Base-by-base conservation (phyloP, 169 alveolate genomes). In the Eimeria falciformis region DNA sequence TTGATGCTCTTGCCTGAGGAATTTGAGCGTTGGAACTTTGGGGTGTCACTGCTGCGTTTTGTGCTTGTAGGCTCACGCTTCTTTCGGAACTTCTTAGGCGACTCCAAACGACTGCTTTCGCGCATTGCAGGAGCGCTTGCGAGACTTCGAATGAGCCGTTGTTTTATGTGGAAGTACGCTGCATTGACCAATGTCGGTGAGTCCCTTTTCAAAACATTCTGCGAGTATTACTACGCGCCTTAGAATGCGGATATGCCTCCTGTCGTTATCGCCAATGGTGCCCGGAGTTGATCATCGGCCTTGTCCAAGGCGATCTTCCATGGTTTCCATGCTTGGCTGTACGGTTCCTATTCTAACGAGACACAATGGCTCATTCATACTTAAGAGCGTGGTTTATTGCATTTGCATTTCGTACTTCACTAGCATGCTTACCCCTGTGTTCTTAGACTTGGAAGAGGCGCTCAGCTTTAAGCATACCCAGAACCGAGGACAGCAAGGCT, bases 131-230 rank as follows among this genome's bases (percentile, higher is more conserved):
- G 85, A 14, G 9, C 40, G 27, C 27, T 75, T 6, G 37, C 85
- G 27, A 40, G 65, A 21, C 56, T 40, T 29, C 85, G 85, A 17
- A 33, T 75, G 40, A 6, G 33, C 55, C 85, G 65, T 3, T 75
- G 58, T 75, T 75, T 75, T 45, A 5, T 75, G 2, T 43, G 85
- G 85, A 40, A 45, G 45, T 75, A 43, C 45, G 56, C 65, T 21
- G 85, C 85, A 5, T n/a, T 43, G 56, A 75, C 85, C 21, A 75
- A 75, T 65, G 45, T 75, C 5, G 85, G 85, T 75, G 66, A 75
- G 23, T 5, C 3, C 69, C 3, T 11, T 3, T 29, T 5, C 14
- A n/a, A n/a, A n/a, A n/a, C n/a, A n/a, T n/a, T n/a, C n/a, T n/a
- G n/a, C n/a, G n/a, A n/a, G n/a, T n/a, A n/a, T n/a, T n/a, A n/a